phyloP scores from a whole-genome alignment of 768 basidiomycete species.

The Tricholoma furcatifolium region DNA sequence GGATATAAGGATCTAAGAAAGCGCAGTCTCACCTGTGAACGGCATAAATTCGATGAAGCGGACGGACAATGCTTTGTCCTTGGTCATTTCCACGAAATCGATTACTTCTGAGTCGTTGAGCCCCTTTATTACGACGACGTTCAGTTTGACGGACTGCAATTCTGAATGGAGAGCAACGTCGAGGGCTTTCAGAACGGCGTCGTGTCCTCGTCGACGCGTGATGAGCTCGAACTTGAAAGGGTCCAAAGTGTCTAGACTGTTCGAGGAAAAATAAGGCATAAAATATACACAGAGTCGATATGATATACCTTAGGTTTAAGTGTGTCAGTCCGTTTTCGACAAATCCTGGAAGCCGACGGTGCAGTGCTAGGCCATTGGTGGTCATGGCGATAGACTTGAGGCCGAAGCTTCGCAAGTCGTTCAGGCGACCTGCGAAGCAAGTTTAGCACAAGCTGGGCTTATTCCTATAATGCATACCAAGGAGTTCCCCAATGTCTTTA shows the following conservation, averaged over 20 bases:
- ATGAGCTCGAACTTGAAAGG: slow-evolving; percentile 88
- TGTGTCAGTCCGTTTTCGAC: slow-evolving; percentile 76
- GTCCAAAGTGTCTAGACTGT: slow-evolving; percentile 80
- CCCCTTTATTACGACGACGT: slow-evolving; percentile 79
- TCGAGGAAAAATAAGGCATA: neutral
- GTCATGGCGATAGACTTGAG: slow-evolving; percentile 83
- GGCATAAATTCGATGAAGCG: slow-evolving; percentile 96
- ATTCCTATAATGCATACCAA: slow-evolving; percentile 43
- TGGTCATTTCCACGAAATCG: slow-evolving; percentile 78
- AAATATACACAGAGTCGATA: neutral
- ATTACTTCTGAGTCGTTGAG: slow-evolving; percentile 80
- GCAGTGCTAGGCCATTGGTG: slow-evolving; percentile 76
- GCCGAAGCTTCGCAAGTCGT: slow-evolving; percentile 56
- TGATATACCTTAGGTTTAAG: slow-evolving; percentile 57
- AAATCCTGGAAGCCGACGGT: slow-evolving; percentile 67
- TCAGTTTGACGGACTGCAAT: slow-evolving; percentile 70
- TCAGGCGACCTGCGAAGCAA: slow-evolving; percentile 50
- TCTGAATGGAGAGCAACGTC: slow-evolving; percentile 56
- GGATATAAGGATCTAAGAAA: neutral
- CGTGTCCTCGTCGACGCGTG: slow-evolving; percentile 75
- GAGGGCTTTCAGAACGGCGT: slow-evolving; percentile 68
- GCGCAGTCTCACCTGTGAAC: slow-evolving; percentile 63
- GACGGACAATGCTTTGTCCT: slow-evolving; percentile 59
- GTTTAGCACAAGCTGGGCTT: neutral
- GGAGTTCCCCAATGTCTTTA: slow-evolving; percentile 68